Evolutionary conservation across 2,329 filamentous ascomycete species (phyloP), one percentile per base, ranked within the genome.

Genomic region (Diaporthe citrichinensis): DNA sequence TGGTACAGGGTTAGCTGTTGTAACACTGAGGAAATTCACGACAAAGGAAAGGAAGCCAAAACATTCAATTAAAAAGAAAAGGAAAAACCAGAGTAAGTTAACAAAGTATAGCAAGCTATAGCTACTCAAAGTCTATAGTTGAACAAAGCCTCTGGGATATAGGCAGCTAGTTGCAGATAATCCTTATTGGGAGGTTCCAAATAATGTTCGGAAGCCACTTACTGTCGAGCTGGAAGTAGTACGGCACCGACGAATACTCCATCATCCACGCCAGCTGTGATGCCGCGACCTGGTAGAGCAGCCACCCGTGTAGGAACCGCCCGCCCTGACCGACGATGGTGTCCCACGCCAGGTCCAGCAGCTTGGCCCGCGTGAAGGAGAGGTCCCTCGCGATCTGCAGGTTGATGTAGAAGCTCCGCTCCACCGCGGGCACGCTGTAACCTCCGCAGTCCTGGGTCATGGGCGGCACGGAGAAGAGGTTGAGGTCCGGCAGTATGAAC

Each of bases 181-280:
- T 55, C 28, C 4, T 55, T 55, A 9, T 7, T 28, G 23, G 12
- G 51, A 15, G 12, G 25, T 3, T 55, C 17, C 12, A 7, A 14
- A 8, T 5, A 4, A 3, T 6, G 28, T 28, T 28, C n/a, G 28
- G 51, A 28, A 25, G 51, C 14, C 7, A 20, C 51, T 55, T 55
- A 55, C 51, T 53, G 39, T 73, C 25, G 20, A 73, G 58, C 49
- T 73, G 71, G 25, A 67, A 65, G 25, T 73, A 57, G 39, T 73
- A 65, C 23, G 71, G 71, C 14, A 73, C 58, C 17, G 59, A 65
- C 20, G 71, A 55, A 36, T 73, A 73, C 23, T 73, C 71, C 71
- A 73, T 73, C 58, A 73, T 73, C 71, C 71, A 73, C 12, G 71
- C 25, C 25, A 73, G 58, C 59, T 73, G 71, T 20, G 58, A 65